These are phyloP conservation scores for Lasiodiplodia citricola DNA, from an alignment of 2,329 filamentous ascomycete species.

Conservation along the genomic window DNA sequence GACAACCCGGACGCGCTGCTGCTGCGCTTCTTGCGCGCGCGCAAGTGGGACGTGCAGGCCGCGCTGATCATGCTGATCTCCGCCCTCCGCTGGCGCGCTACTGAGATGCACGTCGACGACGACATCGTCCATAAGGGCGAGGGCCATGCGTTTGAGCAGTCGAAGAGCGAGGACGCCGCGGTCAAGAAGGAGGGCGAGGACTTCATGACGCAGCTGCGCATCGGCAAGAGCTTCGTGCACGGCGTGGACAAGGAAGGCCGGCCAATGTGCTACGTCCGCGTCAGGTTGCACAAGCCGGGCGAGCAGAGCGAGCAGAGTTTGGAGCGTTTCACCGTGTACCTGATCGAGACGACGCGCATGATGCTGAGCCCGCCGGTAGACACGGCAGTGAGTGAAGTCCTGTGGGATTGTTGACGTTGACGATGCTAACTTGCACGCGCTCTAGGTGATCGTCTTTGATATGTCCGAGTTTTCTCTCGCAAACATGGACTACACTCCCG, in stretches of 20 bases:
- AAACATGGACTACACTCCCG: conserved; percentile 97
- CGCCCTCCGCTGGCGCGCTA: conserved; percentile 87
- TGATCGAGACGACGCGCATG: conserved; percentile 93
- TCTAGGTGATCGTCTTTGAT: conserved; percentile 88
- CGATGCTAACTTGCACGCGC: conserved; percentile 31
- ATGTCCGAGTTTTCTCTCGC: conserved; percentile 93
- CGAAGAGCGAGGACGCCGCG: conserved; percentile 62
- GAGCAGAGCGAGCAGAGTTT: conserved; percentile 83
- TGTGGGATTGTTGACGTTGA: conserved; percentile 5
- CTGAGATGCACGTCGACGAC: conserved; percentile 85
- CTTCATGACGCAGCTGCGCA: conserved; percentile 80
- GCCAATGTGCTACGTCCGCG: conserved; percentile 85
- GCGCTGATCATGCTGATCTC: conserved; percentile 93
- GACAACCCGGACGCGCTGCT: conserved; percentile 87
- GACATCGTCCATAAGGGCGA: conserved; percentile 67
- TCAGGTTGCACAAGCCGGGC: conserved; percentile 78
- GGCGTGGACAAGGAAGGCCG: conserved; percentile 82
- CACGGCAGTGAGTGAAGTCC: conserved; percentile 74
- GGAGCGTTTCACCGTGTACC: conserved; percentile 89
- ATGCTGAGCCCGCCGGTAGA: conserved; percentile 80
- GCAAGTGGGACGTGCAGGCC: conserved; percentile 85
- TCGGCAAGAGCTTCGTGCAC: conserved; percentile 94
- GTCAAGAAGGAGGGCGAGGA: conserved; percentile 74
- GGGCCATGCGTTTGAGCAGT: conserved; percentile 63
- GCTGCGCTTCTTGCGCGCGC: conserved; percentile 54